Percentiles rank a stretch among this genome's conserved stretches.
Evolutionary conservation across 306 rosid species (phyloP).

Genomic region (Oxytropis ochrocephala): DNA sequence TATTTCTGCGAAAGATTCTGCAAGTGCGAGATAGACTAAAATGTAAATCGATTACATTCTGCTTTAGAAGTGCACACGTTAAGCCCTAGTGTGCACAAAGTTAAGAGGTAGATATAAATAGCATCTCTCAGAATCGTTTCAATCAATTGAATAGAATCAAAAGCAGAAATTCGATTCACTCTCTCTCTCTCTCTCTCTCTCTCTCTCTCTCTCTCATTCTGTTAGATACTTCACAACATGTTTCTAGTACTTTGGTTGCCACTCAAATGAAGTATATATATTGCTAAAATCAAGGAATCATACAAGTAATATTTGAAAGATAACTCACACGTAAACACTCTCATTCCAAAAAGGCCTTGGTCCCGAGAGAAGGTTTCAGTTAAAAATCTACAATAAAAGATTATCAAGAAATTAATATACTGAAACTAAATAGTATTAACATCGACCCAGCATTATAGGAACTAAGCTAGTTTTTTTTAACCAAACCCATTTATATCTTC

Average conservation of each 20-base stretch:
- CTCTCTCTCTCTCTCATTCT: too few species aligned
- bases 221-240: too few species aligned
- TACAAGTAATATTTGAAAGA: not conserved
- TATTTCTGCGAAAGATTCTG: too few species aligned
- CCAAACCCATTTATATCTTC: not conserved
- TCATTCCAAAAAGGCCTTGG: not conserved
- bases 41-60: too few species aligned
- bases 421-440: not conserved
- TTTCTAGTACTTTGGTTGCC: not conserved
- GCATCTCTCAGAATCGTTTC: too few species aligned
- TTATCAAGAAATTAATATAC: not conserved
- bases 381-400: not conserved
- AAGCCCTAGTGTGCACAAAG: too few species aligned
- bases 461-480: not conserved
- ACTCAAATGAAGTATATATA: not conserved
- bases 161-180: too few species aligned
- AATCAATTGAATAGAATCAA: too few species aligned
- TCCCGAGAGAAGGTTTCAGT: conserved; percentile 1
- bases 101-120: too few species aligned
- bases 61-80: too few species aligned
- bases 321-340: not conserved
- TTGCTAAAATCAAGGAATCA: not conserved
- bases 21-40: too few species aligned
- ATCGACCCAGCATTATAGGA: not conserved
- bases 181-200: too few species aligned